Conservation (phyloP, 371 early-diverging fungal species). For the Mycotypha africana region DNA sequence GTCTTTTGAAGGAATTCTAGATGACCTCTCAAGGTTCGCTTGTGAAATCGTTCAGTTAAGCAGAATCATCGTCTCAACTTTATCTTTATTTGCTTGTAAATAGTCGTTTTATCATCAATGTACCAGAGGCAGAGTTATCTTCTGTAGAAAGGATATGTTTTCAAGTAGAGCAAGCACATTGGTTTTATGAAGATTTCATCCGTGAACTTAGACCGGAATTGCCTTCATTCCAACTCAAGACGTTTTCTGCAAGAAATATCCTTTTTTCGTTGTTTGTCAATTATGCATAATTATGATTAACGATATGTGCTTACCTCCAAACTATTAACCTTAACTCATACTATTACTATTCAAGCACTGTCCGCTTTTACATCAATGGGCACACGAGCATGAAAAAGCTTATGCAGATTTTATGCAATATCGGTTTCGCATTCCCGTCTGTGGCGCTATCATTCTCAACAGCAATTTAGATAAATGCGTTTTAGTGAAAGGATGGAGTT, state of each 20-base stretch:
- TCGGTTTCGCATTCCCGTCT: slow-evolving; percentile 97
- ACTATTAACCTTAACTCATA: slow-evolving; percentile 18
- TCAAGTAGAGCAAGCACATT: slow-evolving; percentile 99
- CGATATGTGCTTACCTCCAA: not conserved
- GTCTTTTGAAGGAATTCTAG: slow-evolving; percentile 74
- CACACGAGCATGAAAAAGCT: slow-evolving; percentile 79
- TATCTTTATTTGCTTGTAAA: not conserved
- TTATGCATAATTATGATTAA: too few relatives aligned
- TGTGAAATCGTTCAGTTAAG: too few relatives aligned
- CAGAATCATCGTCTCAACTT: too few relatives aligned
- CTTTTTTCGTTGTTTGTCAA: too few relatives aligned
- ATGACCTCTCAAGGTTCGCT: slow-evolving; percentile 77
- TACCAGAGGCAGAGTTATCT: slow-evolving; percentile 88
- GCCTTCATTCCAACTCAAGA: slow-evolving; percentile 77
- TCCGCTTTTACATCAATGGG: slow-evolving; percentile 84
- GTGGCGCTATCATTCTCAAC: slow-evolving; percentile 98
- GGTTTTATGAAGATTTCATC: slow-evolving; percentile 99
- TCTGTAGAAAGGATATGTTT: slow-evolving; percentile 95
- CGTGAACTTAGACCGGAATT: slow-evolving; percentile 75
- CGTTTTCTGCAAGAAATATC: slow-evolving; percentile 73
- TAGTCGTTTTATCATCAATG: slow-evolving; percentile 97
- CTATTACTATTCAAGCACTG: slow-evolving; percentile 76
- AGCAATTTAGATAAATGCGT: slow-evolving; percentile 77
- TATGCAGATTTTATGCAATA: slow-evolving; percentile 93
- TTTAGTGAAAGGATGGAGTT: slow-evolving; percentile 90